A percentile compares a stretch with the other conserved stretches of the same genome.
Evolutionary conservation across 2,329 filamentous ascomycete genomes (phyloP).

Genomic region (Clarireedia hainanense): DNA sequence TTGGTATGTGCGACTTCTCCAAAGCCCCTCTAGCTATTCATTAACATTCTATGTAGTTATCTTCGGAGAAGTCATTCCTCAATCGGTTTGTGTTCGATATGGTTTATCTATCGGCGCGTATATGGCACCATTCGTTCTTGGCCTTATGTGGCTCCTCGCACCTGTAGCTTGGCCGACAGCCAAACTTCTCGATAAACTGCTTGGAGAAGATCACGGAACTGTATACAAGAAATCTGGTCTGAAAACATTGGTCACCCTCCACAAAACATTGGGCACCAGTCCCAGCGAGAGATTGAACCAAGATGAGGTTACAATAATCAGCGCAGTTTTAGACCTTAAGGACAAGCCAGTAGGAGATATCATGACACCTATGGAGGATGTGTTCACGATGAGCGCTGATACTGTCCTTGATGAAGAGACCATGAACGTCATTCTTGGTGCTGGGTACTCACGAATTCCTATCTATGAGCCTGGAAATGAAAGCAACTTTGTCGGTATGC

Average conservation of each 20-base stretch:
- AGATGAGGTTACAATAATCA: slow-evolving; percentile 98
- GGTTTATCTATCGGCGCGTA: slow-evolving; percentile 90
- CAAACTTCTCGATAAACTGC: slow-evolving; percentile 85
- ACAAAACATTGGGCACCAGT: slow-evolving; percentile 81
- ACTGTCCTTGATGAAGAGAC: slow-evolving; percentile 87
- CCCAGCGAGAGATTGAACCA: slow-evolving; percentile 83
- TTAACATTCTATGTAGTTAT: slow-evolving; percentile 56
- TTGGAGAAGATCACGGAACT: slow-evolving; percentile 92
- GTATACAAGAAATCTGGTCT: slow-evolving; percentile 97
- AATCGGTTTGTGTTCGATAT: slow-evolving; percentile 93
- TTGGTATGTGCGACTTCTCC: slow-evolving; percentile 52
- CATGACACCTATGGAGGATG: slow-evolving; percentile 98
- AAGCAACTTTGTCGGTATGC: slow-evolving; percentile 91
- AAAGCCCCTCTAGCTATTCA: background rate
- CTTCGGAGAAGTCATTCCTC: slow-evolving; percentile 92
- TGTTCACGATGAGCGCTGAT: slow-evolving; percentile 94
- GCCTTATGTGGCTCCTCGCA: slow-evolving; percentile 85
- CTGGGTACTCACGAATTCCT: slow-evolving; percentile 92
- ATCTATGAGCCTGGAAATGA: slow-evolving; percentile 81
- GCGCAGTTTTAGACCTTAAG: slow-evolving; percentile 90
- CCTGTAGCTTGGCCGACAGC: slow-evolving; percentile 92
- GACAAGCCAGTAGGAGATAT: slow-evolving; percentile 91
- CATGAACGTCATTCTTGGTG: slow-evolving; percentile 88
- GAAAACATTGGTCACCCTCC: slow-evolving; percentile 91
- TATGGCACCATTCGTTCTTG: slow-evolving; percentile 81